Percentiles rank a stretch among this genome's conserved stretches.
These are phyloP conservation scores for Leishmania gerbilli DNA, from an alignment of 208 protist genomes.

Conservation along the genomic window DNA sequence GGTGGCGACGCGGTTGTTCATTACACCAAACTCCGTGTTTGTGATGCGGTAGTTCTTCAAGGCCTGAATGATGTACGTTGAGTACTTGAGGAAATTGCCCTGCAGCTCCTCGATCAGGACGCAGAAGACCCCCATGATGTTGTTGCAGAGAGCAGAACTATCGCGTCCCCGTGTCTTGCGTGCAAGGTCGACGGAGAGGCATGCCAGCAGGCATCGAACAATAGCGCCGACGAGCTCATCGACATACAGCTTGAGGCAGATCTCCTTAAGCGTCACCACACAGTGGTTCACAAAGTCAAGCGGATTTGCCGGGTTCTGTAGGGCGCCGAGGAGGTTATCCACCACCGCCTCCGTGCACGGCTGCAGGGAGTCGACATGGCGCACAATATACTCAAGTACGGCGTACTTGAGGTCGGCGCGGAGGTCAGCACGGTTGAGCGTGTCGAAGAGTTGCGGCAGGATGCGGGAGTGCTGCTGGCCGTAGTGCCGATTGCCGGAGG, in stretches of 20 bases:
- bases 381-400: slow-evolving; percentile 78
- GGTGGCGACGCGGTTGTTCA: slow-evolving; percentile 57
- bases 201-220: slow-evolving; percentile 69
- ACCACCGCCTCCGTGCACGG: slow-evolving; percentile 60
- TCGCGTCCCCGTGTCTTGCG: slow-evolving; percentile 28
- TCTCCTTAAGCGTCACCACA: slow-evolving; percentile 62
- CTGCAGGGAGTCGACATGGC: slow-evolving; percentile 64
- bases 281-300: slow-evolving; percentile 59
- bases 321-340: slow-evolving; percentile 57
- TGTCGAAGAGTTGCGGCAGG: slow-evolving; percentile 74
- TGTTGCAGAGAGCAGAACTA: slow-evolving; percentile 41
- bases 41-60: slow-evolving; percentile 73
- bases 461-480: slow-evolving; percentile 44
- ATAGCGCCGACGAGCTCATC: slow-evolving; percentile 80
- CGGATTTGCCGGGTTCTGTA: slow-evolving; percentile 45
- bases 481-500: slow-evolving; percentile 45
- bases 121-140: slow-evolving; percentile 81
- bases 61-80: slow-evolving; percentile 61
- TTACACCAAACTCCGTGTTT: slow-evolving; percentile 57
- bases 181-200: slow-evolving; percentile 37
- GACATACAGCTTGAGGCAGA: slow-evolving; percentile 67
- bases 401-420: slow-evolving; percentile 66
- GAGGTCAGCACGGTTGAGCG: slow-evolving; percentile 57
- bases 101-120: slow-evolving; percentile 65
- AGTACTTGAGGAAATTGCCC: slow-evolving; percentile 80